phyloP scores from a whole-genome alignment of 2,329 filamentous ascomycete genomes.

The Hypoxylon sp. region DNA sequence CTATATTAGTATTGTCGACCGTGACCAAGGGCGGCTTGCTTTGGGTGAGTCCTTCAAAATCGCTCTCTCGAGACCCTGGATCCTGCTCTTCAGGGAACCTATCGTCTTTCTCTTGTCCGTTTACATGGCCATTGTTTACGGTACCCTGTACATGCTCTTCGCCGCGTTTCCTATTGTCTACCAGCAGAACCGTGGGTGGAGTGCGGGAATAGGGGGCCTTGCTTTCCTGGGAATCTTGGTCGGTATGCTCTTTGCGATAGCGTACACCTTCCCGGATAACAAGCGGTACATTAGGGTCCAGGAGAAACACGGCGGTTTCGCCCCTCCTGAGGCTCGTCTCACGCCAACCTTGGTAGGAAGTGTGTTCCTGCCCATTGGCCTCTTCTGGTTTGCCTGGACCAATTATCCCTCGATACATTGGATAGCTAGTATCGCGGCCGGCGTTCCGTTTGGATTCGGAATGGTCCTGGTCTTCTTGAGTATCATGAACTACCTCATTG shows the following conservation, averaged over 20 bases:
- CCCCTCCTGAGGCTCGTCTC: conserved; percentile 20
- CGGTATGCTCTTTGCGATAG: conserved; percentile 30
- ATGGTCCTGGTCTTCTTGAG: conserved; percentile 68
- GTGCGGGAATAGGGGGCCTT: conserved; percentile 25
- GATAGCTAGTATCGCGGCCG: conserved; percentile 19
- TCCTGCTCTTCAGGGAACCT: conserved; percentile 76
- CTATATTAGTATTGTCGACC: conserved; percentile 66
- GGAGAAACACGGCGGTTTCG: conserved; percentile 17
- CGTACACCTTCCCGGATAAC: conserved; percentile 68
- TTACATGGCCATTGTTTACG: conserved; percentile 58
- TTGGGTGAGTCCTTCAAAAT: conserved; percentile 66
- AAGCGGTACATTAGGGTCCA: conserved; percentile 60
- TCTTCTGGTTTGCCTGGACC: conserved; percentile 41
- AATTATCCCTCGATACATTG: conserved; percentile 40
- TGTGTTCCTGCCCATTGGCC: conserved; percentile 19
- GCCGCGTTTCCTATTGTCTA: conserved; percentile 20
- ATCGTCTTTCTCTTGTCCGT: conserved; percentile 75
- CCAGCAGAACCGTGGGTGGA: conserved; percentile 18
- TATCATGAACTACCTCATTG: conserved; percentile 69
- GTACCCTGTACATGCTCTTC: conserved; percentile 21
- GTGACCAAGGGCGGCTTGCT: conserved; percentile 55
- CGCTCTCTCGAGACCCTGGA: conserved; percentile 73
- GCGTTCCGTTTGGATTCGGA: conserved; percentile 20
- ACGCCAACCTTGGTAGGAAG: conserved; percentile 14
- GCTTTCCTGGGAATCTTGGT: conserved; percentile 22